A percentile compares a stretch with the other conserved stretches of the same genome.
Evolutionary conservation across 2,329 filamentous ascomycete species (phyloP).

Genomic region (Colletotrichum liriopes): DNA sequence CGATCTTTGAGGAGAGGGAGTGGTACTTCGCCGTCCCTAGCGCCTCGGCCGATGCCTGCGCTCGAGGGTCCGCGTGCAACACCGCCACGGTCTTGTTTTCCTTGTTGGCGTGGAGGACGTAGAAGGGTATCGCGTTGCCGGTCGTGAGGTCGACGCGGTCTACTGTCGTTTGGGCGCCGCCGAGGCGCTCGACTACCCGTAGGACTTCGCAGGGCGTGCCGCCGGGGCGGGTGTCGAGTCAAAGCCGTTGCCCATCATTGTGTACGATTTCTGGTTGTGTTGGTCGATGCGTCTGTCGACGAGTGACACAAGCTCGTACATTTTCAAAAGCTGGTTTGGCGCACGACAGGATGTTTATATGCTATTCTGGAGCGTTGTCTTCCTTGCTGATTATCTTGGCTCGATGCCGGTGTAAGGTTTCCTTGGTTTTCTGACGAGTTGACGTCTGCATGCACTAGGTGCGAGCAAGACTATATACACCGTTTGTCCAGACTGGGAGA

Average conservation of each 20-base stretch:
- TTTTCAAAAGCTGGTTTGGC: background rate
- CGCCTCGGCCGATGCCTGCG: constrained; percentile 11
- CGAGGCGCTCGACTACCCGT: constrained; percentile 43
- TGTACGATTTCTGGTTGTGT: constrained; percentile 2
- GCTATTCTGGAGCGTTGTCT: background rate
- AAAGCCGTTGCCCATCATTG: background rate
- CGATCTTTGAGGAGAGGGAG: constrained; percentile 29
- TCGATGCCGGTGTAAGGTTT: background rate
- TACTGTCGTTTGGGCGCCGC: constrained; percentile 31
- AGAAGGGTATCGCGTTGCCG: constrained; percentile 23
- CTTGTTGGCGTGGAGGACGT: constrained; percentile 31
- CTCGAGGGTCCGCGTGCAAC: constrained; percentile 16
- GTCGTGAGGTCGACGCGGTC: constrained; percentile 33
- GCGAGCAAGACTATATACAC: background rate
- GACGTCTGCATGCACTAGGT: no score
- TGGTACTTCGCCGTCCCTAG: constrained; percentile 21
- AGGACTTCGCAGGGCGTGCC: constrained; percentile 25
- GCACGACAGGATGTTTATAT: background rate
- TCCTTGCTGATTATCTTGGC: background rate
- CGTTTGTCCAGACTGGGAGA: background rate
- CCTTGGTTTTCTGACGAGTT: background rate
- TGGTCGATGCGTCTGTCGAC: background rate
- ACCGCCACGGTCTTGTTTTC: constrained; percentile 21
- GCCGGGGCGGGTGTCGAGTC: background rate
- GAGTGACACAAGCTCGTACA: constrained; percentile 8